phyloP scores from a whole-genome alignment of 108 stramenopile species.

The Skeletonema tropicum region DNA sequence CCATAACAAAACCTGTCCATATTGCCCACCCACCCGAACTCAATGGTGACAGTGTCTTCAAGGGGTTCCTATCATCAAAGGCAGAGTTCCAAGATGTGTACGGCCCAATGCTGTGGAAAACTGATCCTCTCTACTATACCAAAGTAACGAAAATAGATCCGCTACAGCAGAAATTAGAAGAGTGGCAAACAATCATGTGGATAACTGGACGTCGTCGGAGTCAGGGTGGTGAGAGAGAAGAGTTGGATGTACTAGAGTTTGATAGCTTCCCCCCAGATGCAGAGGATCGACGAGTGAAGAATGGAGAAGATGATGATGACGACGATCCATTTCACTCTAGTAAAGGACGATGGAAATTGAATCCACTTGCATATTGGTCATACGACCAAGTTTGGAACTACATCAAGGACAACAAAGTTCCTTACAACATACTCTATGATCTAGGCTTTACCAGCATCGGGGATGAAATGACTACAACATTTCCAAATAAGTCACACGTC shows the following conservation, averaged over 20 bases:
- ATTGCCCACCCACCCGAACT: neutral
- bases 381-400: constrained; percentile 56
- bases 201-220: constrained; percentile 55
- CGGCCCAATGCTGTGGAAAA: constrained; percentile 29
- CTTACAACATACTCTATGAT: constrained; percentile 53
- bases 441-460: constrained; percentile 51
- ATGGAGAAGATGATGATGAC: neutral
- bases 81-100: constrained; percentile 37
- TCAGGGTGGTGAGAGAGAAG: constrained; percentile 48
- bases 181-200: constrained; percentile 44
- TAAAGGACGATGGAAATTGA: constrained; percentile 41
- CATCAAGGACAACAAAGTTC: constrained; percentile 35
- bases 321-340: constrained; percentile 14
- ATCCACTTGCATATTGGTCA: constrained; percentile 55
- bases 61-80: neutral
- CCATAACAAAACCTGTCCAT: constrained; percentile 23
- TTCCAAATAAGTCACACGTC: constrained; percentile 7
- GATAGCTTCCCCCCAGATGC: constrained; percentile 1
- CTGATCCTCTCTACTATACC: constrained; percentile 42
- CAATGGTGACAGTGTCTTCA: neutral
- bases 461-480: constrained; percentile 53
- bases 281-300: neutral
- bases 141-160: constrained; percentile 55
- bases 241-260: constrained; percentile 44
- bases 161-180: constrained; percentile 28